Evolutionary conservation across 1,284 basidiomycete genomes (phyloP), one percentile per base, ranked within the genome.

Genomic region (Bjerkandera adusta): DNA sequence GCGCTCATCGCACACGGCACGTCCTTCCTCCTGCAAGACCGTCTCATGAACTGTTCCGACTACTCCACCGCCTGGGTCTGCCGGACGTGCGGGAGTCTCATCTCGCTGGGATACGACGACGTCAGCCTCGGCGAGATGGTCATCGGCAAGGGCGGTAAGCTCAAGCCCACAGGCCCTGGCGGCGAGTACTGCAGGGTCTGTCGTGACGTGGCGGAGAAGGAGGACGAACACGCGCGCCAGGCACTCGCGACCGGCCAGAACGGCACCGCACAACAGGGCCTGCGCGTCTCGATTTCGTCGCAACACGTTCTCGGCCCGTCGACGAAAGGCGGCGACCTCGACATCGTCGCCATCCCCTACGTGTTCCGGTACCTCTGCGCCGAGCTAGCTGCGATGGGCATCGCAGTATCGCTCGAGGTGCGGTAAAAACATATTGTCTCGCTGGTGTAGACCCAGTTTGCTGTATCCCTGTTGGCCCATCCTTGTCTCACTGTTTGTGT

Each of bases 1-100:
- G 96, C 97, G 12, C 78, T 99, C 43, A 92, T 99, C 57, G 97
- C 97, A 3, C 97, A 99, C 70, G 97, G 97, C 34, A 97, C 97
- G 4, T 93, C 92, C 5, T 99, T 97, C 85, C 78, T 99, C 36
- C 79, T 99, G 20, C 96, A 99, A 75, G 97, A 99, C 68, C 81
- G 97, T 45, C 72, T 99, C 63, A 99, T 99, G 96, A 99, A 99
- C 70, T 99, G 97, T 66, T 99, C 96, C 33, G 97, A 99, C 70
- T 99, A 99, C 68, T 97, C 94, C 27, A 98, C 95, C 0, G 90
- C 94, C 3, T 98, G 95, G 93, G 93, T 98, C 11, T 99, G 97
- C 69, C 80, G 97, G 45, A 89, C 86, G 3, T 99, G 97, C 62
- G 97, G 97, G 11, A 93, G 90, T 57, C 77, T 99, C 50, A 92